Conservation (phyloP, 2,329 filamentous ascomycete genomes). For the Sclerotinia trifoliorum region DNA sequence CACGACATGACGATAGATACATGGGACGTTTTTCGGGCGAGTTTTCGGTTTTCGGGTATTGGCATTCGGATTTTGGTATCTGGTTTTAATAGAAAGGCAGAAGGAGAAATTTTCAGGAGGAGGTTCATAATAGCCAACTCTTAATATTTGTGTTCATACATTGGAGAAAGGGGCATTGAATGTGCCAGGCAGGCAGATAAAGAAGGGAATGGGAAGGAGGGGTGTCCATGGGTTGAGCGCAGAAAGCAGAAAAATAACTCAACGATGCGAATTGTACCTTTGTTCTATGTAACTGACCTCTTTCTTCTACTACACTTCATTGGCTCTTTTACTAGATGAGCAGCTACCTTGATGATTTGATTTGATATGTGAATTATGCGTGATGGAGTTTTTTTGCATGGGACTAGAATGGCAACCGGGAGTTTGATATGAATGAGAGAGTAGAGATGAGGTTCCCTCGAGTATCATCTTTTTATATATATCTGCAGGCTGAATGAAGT, state of each 20-base stretch:
- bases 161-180: slow-evolving; percentile 11
- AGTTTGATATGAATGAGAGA: neutral
- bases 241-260: slow-evolving; percentile 21
- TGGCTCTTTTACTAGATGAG: slow-evolving; percentile 5
- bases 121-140: slow-evolving; percentile 5
- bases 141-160: slow-evolving; percentile 17
- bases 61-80: slow-evolving; percentile 13
- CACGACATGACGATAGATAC: slow-evolving; percentile 22
- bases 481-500: too few species aligned
- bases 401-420: neutral
- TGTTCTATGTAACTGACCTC: slow-evolving; percentile 24
- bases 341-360: neutral
- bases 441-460: too few species aligned
- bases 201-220: slow-evolving; percentile 2
- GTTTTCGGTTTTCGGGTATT: slow-evolving; percentile 17
- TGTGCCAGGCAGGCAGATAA: slow-evolving; percentile 18
- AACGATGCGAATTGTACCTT: slow-evolving; percentile 25
- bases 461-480: too few species aligned
- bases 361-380: slow-evolving; percentile 3
- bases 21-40: slow-evolving; percentile 18
- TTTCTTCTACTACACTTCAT: slow-evolving; percentile 20
- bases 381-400: neutral
- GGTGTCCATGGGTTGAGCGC: slow-evolving; percentile 14
- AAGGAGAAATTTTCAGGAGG: slow-evolving; percentile 1
- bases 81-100: slow-evolving; percentile 14